Conservation (phyloP, 2,329 filamentous ascomycete species). For the Neonectria sp. region DNA sequence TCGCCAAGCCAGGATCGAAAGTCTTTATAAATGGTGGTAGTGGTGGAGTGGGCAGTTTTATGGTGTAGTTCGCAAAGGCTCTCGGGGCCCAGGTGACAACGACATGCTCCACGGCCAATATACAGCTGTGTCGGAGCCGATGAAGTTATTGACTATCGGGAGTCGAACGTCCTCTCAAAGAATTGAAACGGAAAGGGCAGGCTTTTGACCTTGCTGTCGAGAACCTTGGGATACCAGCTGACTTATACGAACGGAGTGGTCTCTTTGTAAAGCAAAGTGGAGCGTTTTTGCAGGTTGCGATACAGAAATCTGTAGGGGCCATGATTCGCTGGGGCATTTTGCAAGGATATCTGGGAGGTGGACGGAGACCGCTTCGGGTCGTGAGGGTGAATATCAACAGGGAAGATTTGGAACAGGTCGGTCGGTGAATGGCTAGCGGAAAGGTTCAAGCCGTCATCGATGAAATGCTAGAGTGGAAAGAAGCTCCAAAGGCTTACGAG, state of each 20-base stretch:
- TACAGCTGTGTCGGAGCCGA: conserved; percentile 56
- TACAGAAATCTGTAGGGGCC: neutral
- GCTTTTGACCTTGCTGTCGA: conserved; percentile 49
- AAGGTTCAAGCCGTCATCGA: conserved; percentile 45
- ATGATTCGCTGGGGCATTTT: conserved; percentile 27
- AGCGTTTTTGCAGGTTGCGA: conserved; percentile 42
- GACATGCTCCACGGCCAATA: conserved; percentile 53
- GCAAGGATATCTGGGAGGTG: conserved; percentile 37
- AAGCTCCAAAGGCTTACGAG: conserved; percentile 43
- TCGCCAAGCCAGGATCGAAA: conserved; percentile 13
- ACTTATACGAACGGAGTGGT: conserved; percentile 40
- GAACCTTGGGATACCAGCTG: conserved; percentile 37
- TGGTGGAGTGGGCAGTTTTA: conserved; percentile 55
- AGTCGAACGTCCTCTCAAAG: conserved; percentile 30
- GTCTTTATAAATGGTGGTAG: conserved; percentile 49
- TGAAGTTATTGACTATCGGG: conserved; percentile 55
- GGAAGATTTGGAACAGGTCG: conserved; percentile 12
- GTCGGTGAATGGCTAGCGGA: conserved; percentile 45
- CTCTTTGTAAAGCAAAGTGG: conserved; percentile 37
- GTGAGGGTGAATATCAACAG: conserved; percentile 17
- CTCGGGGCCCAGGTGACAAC: conserved; percentile 53
- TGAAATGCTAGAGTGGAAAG: conserved; percentile 36
- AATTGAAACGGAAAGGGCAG: conserved; percentile 32
- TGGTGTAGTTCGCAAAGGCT: conserved; percentile 56
- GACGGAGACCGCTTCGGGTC: conserved; percentile 24